A percentile compares a stretch with the other conserved stretches of the same genome.
phyloP scores from a whole-genome alignment of 2,329 filamentous ascomycete genomes.

The Gnomoniopsis sp. region DNA sequence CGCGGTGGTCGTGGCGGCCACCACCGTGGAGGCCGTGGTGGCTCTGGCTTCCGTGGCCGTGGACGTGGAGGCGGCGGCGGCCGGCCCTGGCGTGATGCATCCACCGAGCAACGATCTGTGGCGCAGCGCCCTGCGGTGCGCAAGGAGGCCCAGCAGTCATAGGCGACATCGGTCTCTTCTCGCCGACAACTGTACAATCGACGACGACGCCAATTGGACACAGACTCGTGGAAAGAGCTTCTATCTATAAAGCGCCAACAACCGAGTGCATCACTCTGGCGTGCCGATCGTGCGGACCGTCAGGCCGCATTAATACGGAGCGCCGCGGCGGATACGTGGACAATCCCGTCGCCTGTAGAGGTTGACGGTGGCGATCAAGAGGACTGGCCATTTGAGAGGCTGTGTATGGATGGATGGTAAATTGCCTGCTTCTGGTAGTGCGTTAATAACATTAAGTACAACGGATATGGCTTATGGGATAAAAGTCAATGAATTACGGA shows the following conservation, averaged over 20 bases:
- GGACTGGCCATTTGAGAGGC: constrained; percentile 14
- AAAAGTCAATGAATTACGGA: too few species aligned
- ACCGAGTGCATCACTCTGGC: constrained; percentile 7
- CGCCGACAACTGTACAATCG: background rate
- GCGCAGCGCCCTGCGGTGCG: constrained; percentile 28
- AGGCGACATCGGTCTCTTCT: constrained; percentile 1
- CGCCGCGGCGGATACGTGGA: background rate
- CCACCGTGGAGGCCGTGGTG: constrained; percentile 48
- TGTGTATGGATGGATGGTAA: constrained; percentile 16
- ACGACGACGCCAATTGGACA: background rate
- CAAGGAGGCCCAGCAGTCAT: constrained; percentile 23
- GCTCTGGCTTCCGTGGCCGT: constrained; percentile 34
- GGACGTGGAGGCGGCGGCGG: constrained; percentile 27
- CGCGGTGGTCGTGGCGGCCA: constrained; percentile 44
- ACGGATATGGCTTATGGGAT: too few species aligned
- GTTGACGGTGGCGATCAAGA: constrained; percentile 12
- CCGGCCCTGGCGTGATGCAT: constrained; percentile 35
- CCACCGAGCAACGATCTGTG: too few species aligned
- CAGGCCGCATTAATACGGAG: constrained; percentile 1
- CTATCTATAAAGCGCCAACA: constrained; percentile 5
- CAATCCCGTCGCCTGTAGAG: constrained; percentile 5
- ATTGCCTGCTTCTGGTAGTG: background rate
- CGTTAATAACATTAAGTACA: too few species aligned
- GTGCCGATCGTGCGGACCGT: constrained; percentile 1
- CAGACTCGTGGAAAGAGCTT: background rate